Conservation (phyloP, 2,329 filamentous ascomycete species). For the Trichoderma sp. region DNA sequence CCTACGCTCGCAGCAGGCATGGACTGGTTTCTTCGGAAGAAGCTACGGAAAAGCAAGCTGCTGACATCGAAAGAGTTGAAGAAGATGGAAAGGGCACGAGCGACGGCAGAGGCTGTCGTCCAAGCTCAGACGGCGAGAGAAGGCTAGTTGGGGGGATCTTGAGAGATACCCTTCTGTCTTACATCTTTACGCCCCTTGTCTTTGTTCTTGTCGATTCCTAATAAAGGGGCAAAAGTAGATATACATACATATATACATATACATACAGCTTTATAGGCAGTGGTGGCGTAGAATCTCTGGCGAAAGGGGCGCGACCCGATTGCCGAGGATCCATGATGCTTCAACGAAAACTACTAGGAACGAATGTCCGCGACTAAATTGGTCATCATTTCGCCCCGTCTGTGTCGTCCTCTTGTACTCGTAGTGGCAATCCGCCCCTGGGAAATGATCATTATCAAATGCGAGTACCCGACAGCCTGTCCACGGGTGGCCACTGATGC, state of each 20-base stretch:
- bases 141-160: not conserved
- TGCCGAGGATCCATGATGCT: conserved; percentile 10
- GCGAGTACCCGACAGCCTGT: not conserved
- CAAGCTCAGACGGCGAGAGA: conserved; percentile 19
- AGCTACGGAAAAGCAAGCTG: conserved; percentile 64
- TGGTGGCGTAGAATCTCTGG: not conserved
- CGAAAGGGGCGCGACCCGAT: not conserved
- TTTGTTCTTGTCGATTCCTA: not conserved
- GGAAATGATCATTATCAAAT: not conserved
- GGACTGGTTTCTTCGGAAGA: conserved; percentile 76
- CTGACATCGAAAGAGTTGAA: conserved; percentile 48
- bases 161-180: not conserved
- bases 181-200: not conserved
- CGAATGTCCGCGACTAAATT: not conserved
- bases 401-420: not conserved
- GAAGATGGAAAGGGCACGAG: conserved; percentile 39
- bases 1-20: conserved; percentile 70
- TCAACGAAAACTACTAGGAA: conserved; percentile 9
- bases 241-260: not conserved
- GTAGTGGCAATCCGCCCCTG: not conserved
- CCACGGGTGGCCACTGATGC: not conserved
- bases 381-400: not conserved
- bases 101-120: conserved; percentile 35
- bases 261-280: not conserved
- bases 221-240: not conserved